Percentiles rank a stretch among this genome's conserved stretches.
Evolutionary conservation across 331 rosid species (phyloP).

Genomic region (Ulmus americana): DNA sequence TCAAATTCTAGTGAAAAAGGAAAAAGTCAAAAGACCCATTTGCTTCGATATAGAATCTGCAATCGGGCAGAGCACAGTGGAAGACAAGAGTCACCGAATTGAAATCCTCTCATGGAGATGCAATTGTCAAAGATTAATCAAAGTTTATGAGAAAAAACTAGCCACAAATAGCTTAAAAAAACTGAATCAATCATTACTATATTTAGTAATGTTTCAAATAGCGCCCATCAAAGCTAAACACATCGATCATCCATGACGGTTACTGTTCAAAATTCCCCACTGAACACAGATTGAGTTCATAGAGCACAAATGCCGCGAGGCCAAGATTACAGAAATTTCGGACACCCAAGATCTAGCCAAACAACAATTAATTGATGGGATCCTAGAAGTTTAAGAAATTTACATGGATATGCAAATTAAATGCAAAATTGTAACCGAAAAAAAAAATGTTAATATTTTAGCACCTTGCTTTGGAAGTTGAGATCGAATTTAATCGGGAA

Average conservation of each 20-base stretch:
- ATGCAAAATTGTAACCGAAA: neutral
- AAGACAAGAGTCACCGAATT: neutral
- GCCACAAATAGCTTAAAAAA: neutral
- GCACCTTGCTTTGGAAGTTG: too few relatives aligned
- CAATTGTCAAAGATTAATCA: neutral
- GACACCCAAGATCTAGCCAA: constrained; percentile 50
- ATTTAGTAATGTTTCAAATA: constrained; percentile 3
- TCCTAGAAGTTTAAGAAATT: constrained; percentile 24
- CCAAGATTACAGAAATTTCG: constrained; percentile 1
- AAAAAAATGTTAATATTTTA: neutral
- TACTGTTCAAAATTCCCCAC: neutral
- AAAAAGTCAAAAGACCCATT: neutral
- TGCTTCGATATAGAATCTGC: neutral
- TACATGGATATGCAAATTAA: constrained; percentile 10
- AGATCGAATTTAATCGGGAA: constrained; percentile 1
- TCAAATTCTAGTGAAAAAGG: neutral
- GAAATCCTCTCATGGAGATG: neutral
- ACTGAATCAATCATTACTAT: constrained; percentile 2
- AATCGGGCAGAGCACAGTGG: too few relatives aligned
- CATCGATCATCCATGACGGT: constrained; percentile 4
- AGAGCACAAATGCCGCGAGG: constrained; percentile 10
- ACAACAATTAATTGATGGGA: constrained; percentile 22
- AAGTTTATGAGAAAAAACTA: neutral
- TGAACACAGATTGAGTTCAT: constrained; percentile 10
- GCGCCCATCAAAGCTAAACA: neutral